A percentile compares a stretch with the other conserved stretches of the same genome.
phyloP scores from a whole-genome alignment of 2,329 filamentous ascomycete genomes.

The Aplosporella prunicola region DNA sequence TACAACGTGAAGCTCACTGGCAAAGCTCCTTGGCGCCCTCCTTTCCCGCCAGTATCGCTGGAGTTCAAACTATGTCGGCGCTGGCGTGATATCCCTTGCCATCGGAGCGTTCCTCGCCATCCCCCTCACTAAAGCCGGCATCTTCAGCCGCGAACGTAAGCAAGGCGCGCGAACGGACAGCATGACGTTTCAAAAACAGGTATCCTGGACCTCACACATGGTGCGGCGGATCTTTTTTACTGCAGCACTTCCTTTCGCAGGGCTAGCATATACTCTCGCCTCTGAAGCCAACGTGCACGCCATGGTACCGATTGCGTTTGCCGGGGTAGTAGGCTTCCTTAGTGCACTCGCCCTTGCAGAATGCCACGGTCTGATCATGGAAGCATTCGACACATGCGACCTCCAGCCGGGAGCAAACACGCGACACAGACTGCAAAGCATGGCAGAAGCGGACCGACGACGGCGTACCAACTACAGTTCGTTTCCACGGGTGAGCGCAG shows the following conservation, averaged over 20 bases:
- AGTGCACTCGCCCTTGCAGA: conserved; percentile 66
- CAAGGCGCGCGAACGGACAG: conserved; percentile 52
- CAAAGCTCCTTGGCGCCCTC: conserved; percentile 56
- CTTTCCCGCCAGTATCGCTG: conserved; percentile 58
- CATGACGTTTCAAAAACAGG: conserved; percentile 54
- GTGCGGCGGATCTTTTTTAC: conserved; percentile 60
- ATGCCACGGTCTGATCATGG: conserved; percentile 70
- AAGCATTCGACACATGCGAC: conserved; percentile 72
- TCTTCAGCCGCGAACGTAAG: conserved; percentile 56
- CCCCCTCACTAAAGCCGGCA: conserved; percentile 62
- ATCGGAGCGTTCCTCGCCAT: conserved; percentile 61
- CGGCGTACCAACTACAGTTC: conserved; percentile 63
- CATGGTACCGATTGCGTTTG: conserved; percentile 57
- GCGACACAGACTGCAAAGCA: conserved; percentile 35
- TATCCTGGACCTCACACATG: conserved; percentile 64
- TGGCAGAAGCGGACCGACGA: conserved; percentile 34
- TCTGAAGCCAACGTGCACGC: conserved; percentile 49
- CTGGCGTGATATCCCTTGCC: conserved; percentile 56
- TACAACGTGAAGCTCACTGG: conserved; percentile 12
- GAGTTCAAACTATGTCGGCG: conserved; percentile 55
- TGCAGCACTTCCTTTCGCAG: conserved; percentile 55
- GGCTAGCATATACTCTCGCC: conserved; percentile 57
- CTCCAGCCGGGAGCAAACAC: conserved; percentile 61
- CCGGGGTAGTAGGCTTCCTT: conserved; percentile 57
- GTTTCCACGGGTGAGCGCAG: conserved; percentile 64